Base-by-base conservation (phyloP, 2,329 filamentous ascomycete genomes). In the Zelopaecilomyces penicillatus region DNA sequence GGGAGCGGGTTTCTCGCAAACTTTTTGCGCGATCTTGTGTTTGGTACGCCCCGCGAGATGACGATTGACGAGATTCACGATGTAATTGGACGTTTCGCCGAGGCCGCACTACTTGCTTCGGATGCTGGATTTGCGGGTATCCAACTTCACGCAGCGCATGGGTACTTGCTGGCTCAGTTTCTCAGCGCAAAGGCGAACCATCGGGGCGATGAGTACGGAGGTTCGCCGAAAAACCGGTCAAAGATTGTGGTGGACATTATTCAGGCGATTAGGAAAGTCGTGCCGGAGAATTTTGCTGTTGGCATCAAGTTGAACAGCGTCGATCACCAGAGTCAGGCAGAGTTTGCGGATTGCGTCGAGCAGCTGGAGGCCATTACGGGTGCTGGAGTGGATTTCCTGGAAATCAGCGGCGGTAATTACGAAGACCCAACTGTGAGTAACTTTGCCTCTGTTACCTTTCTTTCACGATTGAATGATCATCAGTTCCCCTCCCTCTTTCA, bases 331-430 rank as follows among this genome's bases (percentile, higher is more conserved):
- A 60, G 65, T 2, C 57, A 60, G 4, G 59, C 63, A 49, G 63
- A 63, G 41, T 52, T 77, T 19, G 60, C 71, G 7, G 78, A 79
- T 9, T 75, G 70, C 32, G 62, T 85, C 34, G 71, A 76, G 45
- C 81, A 85, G 55, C 65, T 83, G 7, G 59, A 65, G n/a, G 56
- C 67, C 12, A 69, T 82, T 4, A 60, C 60, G 0, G 63, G 62
- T 5, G 68, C 66, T 34, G 74, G 65, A 5, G 62, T 86, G 2
- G 83, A 87, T 60, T 85, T 85, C 51, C 62, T 87, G 2, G 82
- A 87, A 60, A 71, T 87, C 28, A 79, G 74, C 12, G 83, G 83
- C 0, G 82, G 83, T 0, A 74, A 60, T 0, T 81, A 75, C 50
- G 74, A 81, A 52, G 60, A 78, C 44, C 69, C 76, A 0, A 54